These are phyloP conservation scores for Populus deltoides DNA, from an alignment of 345 rosid species.

Conservation along the genomic window DNA sequence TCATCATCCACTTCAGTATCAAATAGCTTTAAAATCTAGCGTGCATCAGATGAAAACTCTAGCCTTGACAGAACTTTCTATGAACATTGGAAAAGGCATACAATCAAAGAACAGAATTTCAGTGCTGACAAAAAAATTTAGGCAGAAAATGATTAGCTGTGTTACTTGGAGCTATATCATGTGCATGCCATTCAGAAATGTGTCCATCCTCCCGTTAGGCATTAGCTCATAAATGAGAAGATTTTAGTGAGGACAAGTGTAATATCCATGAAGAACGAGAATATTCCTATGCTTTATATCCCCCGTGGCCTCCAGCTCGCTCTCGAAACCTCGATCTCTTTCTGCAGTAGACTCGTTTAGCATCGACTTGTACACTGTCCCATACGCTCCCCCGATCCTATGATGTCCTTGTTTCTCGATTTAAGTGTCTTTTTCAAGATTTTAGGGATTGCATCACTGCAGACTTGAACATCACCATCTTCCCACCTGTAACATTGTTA, in stretches of 20 bases:
- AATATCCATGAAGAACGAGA: constrained; percentile 78
- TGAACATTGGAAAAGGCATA: background rate
- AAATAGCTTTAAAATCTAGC: background rate
- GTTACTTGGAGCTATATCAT: background rate
- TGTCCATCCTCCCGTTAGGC: constrained; percentile 79
- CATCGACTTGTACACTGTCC: constrained; percentile 64
- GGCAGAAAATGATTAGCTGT: background rate
- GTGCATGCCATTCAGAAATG: constrained; percentile 51
- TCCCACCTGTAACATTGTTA: constrained; percentile 47
- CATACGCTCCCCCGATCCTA: constrained; percentile 84
- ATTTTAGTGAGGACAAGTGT: constrained; percentile 55
- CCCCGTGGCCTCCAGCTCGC: constrained; percentile 83
- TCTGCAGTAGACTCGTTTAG: constrained; percentile 56
- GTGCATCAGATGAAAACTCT: background rate
- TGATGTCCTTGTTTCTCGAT: constrained; percentile 65
- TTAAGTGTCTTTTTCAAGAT: constrained; percentile 61
- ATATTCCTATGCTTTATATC: constrained; percentile 87
- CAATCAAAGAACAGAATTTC: background rate
- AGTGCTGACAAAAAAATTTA: background rate
- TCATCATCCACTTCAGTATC: background rate
- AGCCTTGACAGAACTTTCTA: background rate
- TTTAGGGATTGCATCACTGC: constrained; percentile 45
- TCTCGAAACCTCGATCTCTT: constrained; percentile 63
- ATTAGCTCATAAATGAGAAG: constrained; percentile 80
- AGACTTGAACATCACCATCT: constrained; percentile 75